phyloP scores from a whole-genome alignment of 257 asterid genomes.

The Solanum acaule region DNA sequence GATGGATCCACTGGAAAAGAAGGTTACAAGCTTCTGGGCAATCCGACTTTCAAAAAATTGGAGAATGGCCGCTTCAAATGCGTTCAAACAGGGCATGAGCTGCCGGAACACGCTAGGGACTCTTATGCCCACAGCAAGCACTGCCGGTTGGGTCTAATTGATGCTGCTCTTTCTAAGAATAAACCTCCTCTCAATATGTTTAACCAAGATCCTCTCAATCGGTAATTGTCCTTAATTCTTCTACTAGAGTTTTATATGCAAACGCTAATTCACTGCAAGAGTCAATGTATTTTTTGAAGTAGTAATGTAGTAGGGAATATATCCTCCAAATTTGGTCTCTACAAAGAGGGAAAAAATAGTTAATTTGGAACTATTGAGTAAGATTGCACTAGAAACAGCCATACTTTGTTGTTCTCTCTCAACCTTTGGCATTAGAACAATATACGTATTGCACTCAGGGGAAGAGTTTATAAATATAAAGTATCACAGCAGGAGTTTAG shows the following conservation, averaged over 20 bases:
- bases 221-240: slow-evolving; percentile 23
- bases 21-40: slow-evolving; percentile 63
- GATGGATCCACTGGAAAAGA: slow-evolving; percentile 26
- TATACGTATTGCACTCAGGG: neutral
- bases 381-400: neutral
- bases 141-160: slow-evolving; percentile 86
- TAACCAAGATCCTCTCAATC: slow-evolving; percentile 56
- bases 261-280: neutral
- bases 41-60: slow-evolving; percentile 53
- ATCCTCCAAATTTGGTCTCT: too few relatives aligned
- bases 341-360: neutral
- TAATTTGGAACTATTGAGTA: neutral
- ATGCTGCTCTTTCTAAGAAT: slow-evolving; percentile 47
- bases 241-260: neutral
- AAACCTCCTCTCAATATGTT: slow-evolving; percentile 93
- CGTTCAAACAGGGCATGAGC: slow-evolving; percentile 91
- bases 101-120: slow-evolving; percentile 63
- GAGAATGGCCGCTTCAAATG: slow-evolving; percentile 80
- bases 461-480: neutral
- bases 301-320: neutral
- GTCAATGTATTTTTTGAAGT: neutral
- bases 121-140: slow-evolving; percentile 73
- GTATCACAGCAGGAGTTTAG: neutral
- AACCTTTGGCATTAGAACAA: neutral
- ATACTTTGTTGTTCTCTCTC: neutral